Evolutionary conservation across 345 rosid genomes (phyloP).

Genomic region (Euphorbia lathyris): DNA sequence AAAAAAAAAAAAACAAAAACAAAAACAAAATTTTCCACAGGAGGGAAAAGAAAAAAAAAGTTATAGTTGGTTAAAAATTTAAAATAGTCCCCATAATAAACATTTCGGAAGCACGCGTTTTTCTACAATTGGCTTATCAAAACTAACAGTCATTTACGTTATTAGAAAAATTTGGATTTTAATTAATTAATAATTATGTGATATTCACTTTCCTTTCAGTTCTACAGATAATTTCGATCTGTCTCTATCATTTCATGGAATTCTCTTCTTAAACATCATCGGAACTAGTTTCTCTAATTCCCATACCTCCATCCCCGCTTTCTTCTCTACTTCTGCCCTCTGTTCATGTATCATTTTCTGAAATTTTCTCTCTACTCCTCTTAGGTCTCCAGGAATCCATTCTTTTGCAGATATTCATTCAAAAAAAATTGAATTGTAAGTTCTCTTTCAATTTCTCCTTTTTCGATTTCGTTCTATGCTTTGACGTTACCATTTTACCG

Average conservation of each 20-base stretch:
- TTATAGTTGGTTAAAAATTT: too few species aligned
- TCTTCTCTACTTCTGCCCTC: neutral
- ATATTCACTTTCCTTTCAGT: neutral
- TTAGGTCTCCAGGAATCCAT: neutral
- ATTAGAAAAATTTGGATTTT: neutral
- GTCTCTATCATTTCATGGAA: neutral
- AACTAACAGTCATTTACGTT: neutral
- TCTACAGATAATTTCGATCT: neutral
- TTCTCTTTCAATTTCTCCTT: neutral
- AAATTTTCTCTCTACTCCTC: neutral
- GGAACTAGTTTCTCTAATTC: neutral
- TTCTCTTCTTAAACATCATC: neutral
- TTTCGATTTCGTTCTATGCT: neutral
- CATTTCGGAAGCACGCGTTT: neutral
- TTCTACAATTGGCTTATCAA: neutral
- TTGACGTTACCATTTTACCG: neutral
- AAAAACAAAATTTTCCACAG: too few species aligned
- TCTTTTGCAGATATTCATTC: conserved; percentile 2
- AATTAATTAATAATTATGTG: neutral
- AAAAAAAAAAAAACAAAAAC: too few species aligned
- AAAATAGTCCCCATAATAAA: too few species aligned
- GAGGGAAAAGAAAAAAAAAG: too few species aligned
- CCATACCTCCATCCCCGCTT: neutral
- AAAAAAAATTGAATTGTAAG: neutral
- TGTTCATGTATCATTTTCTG: neutral